These are phyloP conservation scores for Fagopyrum esculentum DNA, from an alignment of 148 eudicot species.

Conservation along the genomic window DNA sequence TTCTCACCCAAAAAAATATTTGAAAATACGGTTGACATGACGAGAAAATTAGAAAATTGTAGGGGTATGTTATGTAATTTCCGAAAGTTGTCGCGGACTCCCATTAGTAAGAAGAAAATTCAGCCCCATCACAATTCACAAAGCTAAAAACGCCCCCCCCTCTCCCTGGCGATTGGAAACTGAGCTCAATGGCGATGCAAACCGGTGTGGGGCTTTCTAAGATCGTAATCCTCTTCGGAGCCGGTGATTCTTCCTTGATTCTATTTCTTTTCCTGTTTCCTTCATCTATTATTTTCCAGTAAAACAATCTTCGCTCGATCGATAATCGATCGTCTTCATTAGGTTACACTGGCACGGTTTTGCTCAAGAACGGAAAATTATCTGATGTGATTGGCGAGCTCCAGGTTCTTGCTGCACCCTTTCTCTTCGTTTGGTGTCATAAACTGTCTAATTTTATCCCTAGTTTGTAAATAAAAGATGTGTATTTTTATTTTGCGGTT, in stretches of 20 bases:
- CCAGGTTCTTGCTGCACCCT: constrained; percentile 38
- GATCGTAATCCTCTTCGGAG: constrained; percentile 49
- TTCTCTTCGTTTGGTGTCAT: neutral
- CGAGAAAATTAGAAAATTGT: no score
- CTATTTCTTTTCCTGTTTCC: neutral
- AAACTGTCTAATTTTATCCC: neutral
- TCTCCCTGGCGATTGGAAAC: constrained; percentile 3
- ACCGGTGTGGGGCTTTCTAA: constrained; percentile 53
- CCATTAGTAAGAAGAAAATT: no score
- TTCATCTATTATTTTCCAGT: neutral
- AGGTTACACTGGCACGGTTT: constrained; percentile 80
- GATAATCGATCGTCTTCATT: constrained; percentile 4
- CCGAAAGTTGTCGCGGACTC: no score
- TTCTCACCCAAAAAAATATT: no score
- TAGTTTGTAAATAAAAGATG: neutral
- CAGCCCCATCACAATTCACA: no score
- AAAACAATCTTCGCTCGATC: neutral
- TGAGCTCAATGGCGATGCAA: constrained; percentile 51
- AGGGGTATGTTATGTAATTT: no score
- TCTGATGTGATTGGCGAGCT: constrained; percentile 74
- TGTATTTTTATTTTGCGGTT: neutral
- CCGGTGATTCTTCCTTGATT: constrained; percentile 25
- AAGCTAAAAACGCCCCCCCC: neutral
- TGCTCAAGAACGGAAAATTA: constrained; percentile 60
- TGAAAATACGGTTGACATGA: no score